Base-by-base conservation (phyloP, 2,329 filamentous ascomycete genomes). In the Lecanicillium sp. region DNA sequence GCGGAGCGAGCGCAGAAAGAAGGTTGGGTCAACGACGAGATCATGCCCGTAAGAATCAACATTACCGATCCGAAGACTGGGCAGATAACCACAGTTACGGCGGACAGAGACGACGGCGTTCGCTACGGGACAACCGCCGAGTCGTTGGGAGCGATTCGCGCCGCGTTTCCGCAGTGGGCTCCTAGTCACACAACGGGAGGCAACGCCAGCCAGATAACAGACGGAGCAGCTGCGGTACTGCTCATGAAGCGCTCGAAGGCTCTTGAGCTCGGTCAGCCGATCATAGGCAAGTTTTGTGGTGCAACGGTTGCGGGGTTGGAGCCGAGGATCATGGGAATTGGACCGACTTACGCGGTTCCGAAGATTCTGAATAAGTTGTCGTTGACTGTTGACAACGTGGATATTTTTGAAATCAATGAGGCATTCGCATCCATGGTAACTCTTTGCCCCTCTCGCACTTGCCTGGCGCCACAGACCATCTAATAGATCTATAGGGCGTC, bases 341-440 rank as follows among this genome's bases (percentile, higher is more conserved):
- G 29, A 8, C 29, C 29, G 29, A 32, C 29, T 8, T 10, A 13
- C 11, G 29, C 29, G 17, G 64, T 66, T 30, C 63, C 63, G 8
- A 47, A 45, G 30, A 22, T 47, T 2, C 17, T 47, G 27, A 15
- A 17, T 1, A 42, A 43, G 54, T 69, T 79, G 41, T 76, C 88
- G 54, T 73, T 87, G 52, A 42, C 61, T 51, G 32, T 61, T 49
- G 31, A 62, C 3, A 37, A 40, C n/a, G 40, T 47, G 5, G 82
- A 87, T 49, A 64, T 87, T 33, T 72, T 80, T 49, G 82, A 87
- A 65, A 66, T 87, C 48, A 87, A 87, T 61, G 82, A 87, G 65
- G 82, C 82, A 0, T 87, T 87, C 51, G 82, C 82, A 3, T 82
- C 77, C 3, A 86, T 86, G 82, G 82, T n/a, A n/a, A n/a, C n/a